Percentiles rank a stretch among this genome's conserved stretches.
Conservation (phyloP, 176 grass and related monocot genomes). For the Aegilops umbellulata region DNA sequence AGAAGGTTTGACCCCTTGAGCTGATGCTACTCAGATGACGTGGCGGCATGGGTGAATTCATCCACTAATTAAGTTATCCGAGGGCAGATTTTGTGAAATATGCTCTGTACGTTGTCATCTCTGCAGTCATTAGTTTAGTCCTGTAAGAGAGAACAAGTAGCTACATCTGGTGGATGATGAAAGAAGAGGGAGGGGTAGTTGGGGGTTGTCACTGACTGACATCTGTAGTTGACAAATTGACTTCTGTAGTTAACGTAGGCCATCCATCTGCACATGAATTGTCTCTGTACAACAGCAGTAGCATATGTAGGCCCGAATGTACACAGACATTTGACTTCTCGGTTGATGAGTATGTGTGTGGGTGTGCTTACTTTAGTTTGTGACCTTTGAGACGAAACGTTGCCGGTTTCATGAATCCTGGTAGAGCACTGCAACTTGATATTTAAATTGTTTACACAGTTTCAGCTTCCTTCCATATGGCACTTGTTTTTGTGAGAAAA, state of each 20-base stretch:
- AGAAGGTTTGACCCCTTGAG: constrained; percentile 30
- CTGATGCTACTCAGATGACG: not conserved
- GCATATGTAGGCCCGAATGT: constrained; percentile 15
- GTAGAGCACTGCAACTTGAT: not conserved
- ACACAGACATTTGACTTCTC: not conserved
- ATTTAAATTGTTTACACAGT: not conserved
- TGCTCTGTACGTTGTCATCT: constrained; percentile 25
- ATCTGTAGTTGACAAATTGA: constrained; percentile 18
- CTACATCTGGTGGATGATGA: constrained; percentile 4
- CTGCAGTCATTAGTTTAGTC: constrained; percentile 11
- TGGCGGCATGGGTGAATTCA: constrained; percentile 27
- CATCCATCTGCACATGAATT: constrained; percentile 12
- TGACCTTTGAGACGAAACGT: not conserved
- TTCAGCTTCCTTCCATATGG: not conserved
- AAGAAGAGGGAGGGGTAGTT: not conserved
- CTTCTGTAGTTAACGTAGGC: constrained; percentile 14
- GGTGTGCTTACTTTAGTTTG: not conserved
- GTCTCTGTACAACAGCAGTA: constrained; percentile 26
- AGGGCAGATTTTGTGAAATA: constrained; percentile 40
- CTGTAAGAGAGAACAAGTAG: constrained; percentile 22
- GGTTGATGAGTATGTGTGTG: not conserved
- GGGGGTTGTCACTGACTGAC: not conserved
- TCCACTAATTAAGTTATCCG: constrained; percentile 30
- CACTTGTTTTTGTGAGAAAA: not conserved
- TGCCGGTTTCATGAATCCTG: not conserved